phyloP scores from a whole-genome alignment of 2,329 filamentous ascomycete species.

The Bimuria novae-zelandiae region DNA sequence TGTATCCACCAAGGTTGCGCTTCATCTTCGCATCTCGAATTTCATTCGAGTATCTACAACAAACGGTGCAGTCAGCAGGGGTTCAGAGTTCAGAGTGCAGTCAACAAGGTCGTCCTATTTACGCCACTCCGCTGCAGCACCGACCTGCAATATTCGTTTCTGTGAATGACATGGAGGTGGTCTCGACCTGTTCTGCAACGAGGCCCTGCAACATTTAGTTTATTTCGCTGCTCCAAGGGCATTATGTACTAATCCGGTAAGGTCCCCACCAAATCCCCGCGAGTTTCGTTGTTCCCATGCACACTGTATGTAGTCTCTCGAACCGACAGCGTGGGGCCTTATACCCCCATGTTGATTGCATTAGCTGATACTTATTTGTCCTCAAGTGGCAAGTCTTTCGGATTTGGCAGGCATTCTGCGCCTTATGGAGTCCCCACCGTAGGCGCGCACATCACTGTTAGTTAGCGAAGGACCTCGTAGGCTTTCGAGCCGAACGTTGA shows the following conservation, averaged over 20 bases:
- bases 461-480: too few relatives aligned
- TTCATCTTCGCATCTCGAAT: background rate
- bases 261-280: background rate
- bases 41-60: background rate
- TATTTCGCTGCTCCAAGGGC: background rate
- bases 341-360: background rate
- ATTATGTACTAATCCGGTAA: background rate
- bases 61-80: background rate
- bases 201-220: background rate
- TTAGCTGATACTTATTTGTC: background rate
- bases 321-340: background rate
- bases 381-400: background rate
- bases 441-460: constrained; percentile 4
- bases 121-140: background rate
- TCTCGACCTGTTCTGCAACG: background rate
- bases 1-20: background rate
- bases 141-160: background rate
- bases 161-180: background rate
- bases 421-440: background rate
- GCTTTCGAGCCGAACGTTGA: too few relatives aligned
- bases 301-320: background rate
- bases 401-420: background rate
- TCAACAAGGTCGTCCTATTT: background rate
- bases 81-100: background rate
- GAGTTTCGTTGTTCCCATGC: background rate